Base-by-base conservation (phyloP, 371 early-diverging fungal species). In the Mucor irregularis region DNA sequence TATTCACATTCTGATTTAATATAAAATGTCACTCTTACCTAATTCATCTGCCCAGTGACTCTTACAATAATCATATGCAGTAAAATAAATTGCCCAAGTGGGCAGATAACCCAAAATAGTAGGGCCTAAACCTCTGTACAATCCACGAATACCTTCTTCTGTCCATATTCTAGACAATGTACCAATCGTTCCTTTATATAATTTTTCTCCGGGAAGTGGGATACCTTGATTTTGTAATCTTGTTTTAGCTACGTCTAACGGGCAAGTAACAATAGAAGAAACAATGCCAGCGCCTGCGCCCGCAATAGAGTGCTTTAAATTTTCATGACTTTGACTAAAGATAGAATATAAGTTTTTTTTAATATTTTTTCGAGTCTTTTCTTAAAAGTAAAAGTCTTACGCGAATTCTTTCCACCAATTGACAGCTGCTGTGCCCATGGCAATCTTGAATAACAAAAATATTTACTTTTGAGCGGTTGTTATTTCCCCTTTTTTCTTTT, bases 171-270 rank as follows among this genome's bases (percentile, higher is more conserved):
- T 73, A 17, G 74, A 69, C 34, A 95, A 73, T 3, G 93, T 86
- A 75, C 78, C 71, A 24, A 73, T 50, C 7, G 82, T 77, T 31
- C 80, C 83, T 42, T 61, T 62, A 55, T 81, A 80, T n/a, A 57
- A 28, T 8, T 49, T 47, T 24, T 59, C 46, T 44, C 66, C 64
- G 9, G 68, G 60, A 26, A 54, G 48, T 17, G 78, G 33, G 11
- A 87, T 87, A 11, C 92, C 76, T 61, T 95, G 93, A 64, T 95
- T 94, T 68, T 98, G 98, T 55, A 97, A 76, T 28, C 96, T 81
- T 7, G 95, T 92, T 63, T 98, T 98, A 38, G 94, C 90, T 16
- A 98, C 95, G 72, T 98, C 98, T 29, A 98, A 75, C 13, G 98
- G 98, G 60, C 91, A 90, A 6, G 93, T 92, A 19, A 92, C 82